These are phyloP conservation scores for Comarum palustre DNA, from an alignment of 306 rosid genomes.

Conservation along the genomic window DNA sequence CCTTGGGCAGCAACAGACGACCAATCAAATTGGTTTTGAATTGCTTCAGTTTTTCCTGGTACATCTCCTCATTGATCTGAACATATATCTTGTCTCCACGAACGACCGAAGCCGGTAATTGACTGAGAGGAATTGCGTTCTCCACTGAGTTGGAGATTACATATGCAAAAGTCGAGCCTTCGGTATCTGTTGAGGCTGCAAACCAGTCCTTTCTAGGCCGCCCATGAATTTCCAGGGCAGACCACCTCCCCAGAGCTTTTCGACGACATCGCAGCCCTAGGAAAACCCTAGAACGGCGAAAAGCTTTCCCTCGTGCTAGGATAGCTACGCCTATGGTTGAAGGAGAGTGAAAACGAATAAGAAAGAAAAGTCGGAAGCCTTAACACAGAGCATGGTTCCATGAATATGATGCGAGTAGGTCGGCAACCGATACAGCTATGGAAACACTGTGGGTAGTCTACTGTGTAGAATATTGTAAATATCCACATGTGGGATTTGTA, in stretches of 20 bases:
- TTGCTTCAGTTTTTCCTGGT: background rate
- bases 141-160: background rate
- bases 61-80: background rate
- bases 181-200: background rate
- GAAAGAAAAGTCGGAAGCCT: too few species aligned
- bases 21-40: background rate
- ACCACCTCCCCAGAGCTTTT: background rate
- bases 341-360: too few species aligned
- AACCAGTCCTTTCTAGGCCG: background rate
- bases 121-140: background rate
- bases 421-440: too few species aligned
- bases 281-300: background rate
- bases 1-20: too few species aligned
- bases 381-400: too few species aligned
- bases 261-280: background rate
- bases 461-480: background rate
- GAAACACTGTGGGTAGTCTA: too few species aligned
- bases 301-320: too few species aligned
- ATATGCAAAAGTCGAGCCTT: background rate
- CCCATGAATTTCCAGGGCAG: background rate
- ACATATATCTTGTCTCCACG: background rate
- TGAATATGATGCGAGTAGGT: too few species aligned
- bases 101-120: background rate
- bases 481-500: background rate
- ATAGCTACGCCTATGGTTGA: too few species aligned